Evolutionary conservation across 2,329 filamentous ascomycete species (phyloP).

Genomic region (Fusarium oxysporum): DNA sequence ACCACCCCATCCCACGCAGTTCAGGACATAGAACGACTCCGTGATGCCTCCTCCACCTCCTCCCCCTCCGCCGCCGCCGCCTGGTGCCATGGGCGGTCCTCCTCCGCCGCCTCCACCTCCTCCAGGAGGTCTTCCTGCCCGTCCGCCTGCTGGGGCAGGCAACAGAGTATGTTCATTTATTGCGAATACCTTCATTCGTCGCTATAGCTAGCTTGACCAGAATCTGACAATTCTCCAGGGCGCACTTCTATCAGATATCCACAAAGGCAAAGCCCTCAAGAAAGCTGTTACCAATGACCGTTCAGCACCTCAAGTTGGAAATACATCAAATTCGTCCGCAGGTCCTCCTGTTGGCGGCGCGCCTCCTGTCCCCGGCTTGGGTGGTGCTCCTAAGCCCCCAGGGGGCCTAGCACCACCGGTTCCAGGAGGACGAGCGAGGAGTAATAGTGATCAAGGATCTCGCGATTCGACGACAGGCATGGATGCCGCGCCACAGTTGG

Average conservation of each 20-base stretch:
- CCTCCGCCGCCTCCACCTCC: constrained; percentile 29
- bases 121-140: constrained; percentile 65
- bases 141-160: constrained; percentile 62
- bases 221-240: constrained; percentile 65
- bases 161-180: constrained; percentile 67
- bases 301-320: constrained; percentile 77
- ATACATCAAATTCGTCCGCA: constrained; percentile 51
- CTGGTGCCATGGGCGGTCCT: not conserved
- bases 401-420: constrained; percentile 78
- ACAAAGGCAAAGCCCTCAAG: constrained; percentile 81
- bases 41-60: constrained; percentile 69
- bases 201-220: not conserved
- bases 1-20: constrained; percentile 18
- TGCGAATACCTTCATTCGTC: not conserved
- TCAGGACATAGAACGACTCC: constrained; percentile 7
- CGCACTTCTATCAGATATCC: constrained; percentile 88
- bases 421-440: constrained; percentile 77
- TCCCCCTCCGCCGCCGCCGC: constrained; percentile 60
- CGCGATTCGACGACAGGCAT: constrained; percentile 57
- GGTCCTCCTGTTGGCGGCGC: constrained; percentile 77
- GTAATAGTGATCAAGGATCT: constrained; percentile 81
- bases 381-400: constrained; percentile 61
- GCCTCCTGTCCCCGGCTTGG: constrained; percentile 79
- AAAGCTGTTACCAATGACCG: constrained; percentile 93
- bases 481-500: constrained; percentile 81